Base-by-base conservation (phyloP, 257 asterid genomes). In the Capsicum rhomboideum region DNA sequence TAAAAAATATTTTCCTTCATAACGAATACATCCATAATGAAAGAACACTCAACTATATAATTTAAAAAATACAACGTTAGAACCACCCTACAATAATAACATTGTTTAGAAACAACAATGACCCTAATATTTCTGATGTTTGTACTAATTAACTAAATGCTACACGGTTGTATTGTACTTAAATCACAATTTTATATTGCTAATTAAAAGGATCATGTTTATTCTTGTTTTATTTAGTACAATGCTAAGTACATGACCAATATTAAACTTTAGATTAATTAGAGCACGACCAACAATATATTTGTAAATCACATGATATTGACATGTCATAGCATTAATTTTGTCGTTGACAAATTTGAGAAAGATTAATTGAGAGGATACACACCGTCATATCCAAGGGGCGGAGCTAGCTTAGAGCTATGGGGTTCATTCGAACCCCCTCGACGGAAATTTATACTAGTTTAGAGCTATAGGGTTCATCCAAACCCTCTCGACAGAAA, bases 161-260 rank as follows among this genome's bases (percentile, higher is more conserved):
- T 8, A 50, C 81, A 77, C 26, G 63, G 40, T 34, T 77, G 63
- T 49, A 23, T 49, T 49, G 5, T 50, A 77, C 81, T 6, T 42
- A 28, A 75, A 75, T 4, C 0, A 8, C n/a, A 77, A 50, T 26
- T 50, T 26, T 50, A 1, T 49, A 77, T 77, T 50, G 81, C 46
- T 77, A 50, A 77, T 2, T 77, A 50, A 77, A 77, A 49, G 81
- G 81, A 77, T 77, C 81, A 26, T 77, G 81, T 77, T 77, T 77
- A 26, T 49, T 17, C 44, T 77, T 77, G 81, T 77, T 75, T 66
- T 77, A 49, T 53, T 64, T 14, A 16, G 61, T 75, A 34, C 28
- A 34, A 18, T 10, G 9, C 2, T n/a, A 40, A 58, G 66, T 34
- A 26, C 46, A 77, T 77, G 44, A 26, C n/a, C 8, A 77, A 77